Base-by-base conservation (phyloP, 129 eudicot genomes). In the Kitagawia praeruptora region DNA sequence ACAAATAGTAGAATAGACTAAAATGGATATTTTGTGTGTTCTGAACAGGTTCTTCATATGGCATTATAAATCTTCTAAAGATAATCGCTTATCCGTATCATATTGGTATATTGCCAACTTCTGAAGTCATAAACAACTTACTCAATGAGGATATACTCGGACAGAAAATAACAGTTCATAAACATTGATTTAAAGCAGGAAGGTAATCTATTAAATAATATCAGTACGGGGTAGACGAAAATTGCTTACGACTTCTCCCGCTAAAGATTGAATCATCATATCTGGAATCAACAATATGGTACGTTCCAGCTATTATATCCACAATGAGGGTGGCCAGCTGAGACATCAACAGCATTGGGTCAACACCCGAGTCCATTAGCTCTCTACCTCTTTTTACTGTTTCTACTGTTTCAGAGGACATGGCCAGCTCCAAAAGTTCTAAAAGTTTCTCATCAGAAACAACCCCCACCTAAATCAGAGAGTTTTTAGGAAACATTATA, bases 381-480 rank as follows among this genome's bases (percentile, higher is more conserved):
- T 93, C 97, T 79, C 98, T 82, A 4, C 96, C 96, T 77, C 88
- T 88, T 84, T 86, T 91, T 71, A 93, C 97, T n/a, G 98, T 93
- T 77, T 93, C 96, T 23, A 90, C 87, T 28, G 96, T 90, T 81
- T 93, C 89, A 38, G 97, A 91, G 51, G 97, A 89, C 93, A 93
- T 88, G 47, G 98, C 98, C 77, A 89, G 82, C 85, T 89, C 96
- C 90, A 93, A 53, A 45, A 93, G 93, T 69, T 91, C 95, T 86
- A 93, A 64, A 74, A 93, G 83, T 83, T 91, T 91, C 63, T 91
- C 97, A 87, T 93, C 97, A 25, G 98, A 87, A 75, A 93, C 92
- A 28, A 93, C 93, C 63, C 98, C 98, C 66, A 91, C 89, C 98
- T 93, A 78, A 74, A 80, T 18, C 54, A 31, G 63, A 18, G 74